Base-by-base conservation (phyloP, 495 filamentous ascomycete genomes). In the Filosporella fistucella region DNA sequence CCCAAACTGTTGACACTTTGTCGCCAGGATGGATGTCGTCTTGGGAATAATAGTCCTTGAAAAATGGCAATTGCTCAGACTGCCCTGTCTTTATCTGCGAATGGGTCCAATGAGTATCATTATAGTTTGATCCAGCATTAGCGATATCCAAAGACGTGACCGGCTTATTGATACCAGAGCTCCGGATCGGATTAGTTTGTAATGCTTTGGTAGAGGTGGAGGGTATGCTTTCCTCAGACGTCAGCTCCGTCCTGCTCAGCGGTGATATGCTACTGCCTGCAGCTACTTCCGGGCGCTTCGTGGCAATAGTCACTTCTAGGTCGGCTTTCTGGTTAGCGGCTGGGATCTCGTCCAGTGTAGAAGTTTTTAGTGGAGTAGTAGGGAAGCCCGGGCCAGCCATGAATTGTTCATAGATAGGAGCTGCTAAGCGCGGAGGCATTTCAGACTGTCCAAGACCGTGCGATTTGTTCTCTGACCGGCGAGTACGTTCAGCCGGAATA, bases 21-120 rank as follows among this genome's bases (percentile, higher is more conserved):
- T 97, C 90, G 25, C 86, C 85, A 3, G 93, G 84, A 51, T 90
- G 88, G 52, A 99, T 96, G 53, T 97, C 90, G 59, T 97, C 91
- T 56, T 89, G 82, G 3, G 91, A 96, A 66, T 99, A 99, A 64
- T 99, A 99, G 59, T 99, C 93, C 58, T 95, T 95, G 80, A 99
- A 99, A 60, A 84, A 90, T 7, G 86, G 80, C 25, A 99, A 66
- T 62, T 96, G 94, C 70, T 99, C 94, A 1, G 90, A 96, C 60
- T 96, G 89, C 28, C 28, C 28, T 30, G n/a, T 38, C 11, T 38
- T 38, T 38, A 17, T 38, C 35, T 38, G 35, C 35, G 35, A 38
- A 38, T 38, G 35, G 17, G 35, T 38, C 35, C 10, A 38, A 38
- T 38, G 35, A 38, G 10, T 38, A 38, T 38, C 17, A 17, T 38